Base-by-base conservation (phyloP, 2,329 filamentous ascomycete species). In the Alternaria burnsii region DNA sequence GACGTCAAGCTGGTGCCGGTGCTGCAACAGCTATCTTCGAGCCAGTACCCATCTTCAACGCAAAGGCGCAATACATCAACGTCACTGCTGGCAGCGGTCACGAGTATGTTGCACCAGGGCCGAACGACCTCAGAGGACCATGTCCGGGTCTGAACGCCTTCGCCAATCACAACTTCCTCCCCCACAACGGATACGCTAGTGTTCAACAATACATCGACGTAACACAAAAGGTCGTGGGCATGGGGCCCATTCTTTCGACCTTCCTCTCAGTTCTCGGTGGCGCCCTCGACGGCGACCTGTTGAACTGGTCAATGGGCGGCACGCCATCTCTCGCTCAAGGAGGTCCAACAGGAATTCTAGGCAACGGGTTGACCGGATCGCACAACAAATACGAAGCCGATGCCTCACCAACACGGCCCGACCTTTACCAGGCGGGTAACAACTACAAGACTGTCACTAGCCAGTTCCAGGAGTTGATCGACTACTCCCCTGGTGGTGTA, bases 301-400 rank as follows among this genome's bases (percentile, higher is more conserved):
- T 65, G 20, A 57, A 43, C 18, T 71, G 69, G 68, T 65, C 60
- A 2, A 71, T 71, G 3, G 69, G 66, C n/a, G 68, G 69, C 43
- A 71, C 57, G 22, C 69, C 69, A 8, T 58, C 68, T 24, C 60
- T 71, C 20, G 52, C 52, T 14, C 68, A 71, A 46, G 68, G 63
- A 12, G 66, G 68, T 7, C 41, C 46, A 2, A 70, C 67, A 2
- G 68, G 69, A 5, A 30, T 66, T 4, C 48, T 71, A 8, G 68
- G 59, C 9, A 71, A 71, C 14, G 68, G 68, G 0, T 55, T 71
- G 10, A 59, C 34, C 12, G 69, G 69, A 7, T 67, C 63, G 5
- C 69, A 71, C 61, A 71, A 71, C 59, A 71, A 71, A 34, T 71
- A 71, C 30, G 69, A 71, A 36, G 53, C 58, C 4, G 69, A 71